Evolutionary conservation across 345 rosid species (phyloP).

Genomic region (Mallotus nudiflorus): DNA sequence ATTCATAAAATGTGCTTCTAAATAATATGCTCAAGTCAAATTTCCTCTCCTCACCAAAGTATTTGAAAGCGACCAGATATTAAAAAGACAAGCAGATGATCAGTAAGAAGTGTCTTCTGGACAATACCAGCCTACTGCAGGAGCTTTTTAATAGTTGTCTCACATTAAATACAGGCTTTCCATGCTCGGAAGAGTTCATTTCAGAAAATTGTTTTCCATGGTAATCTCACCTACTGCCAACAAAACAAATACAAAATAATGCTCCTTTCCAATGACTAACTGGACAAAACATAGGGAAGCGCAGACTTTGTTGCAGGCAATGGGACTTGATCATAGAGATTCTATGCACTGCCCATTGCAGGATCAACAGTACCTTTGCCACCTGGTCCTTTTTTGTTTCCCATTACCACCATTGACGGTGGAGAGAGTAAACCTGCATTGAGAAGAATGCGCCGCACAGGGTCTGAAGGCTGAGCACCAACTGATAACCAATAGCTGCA

Average conservation of each 20-base stretch:
- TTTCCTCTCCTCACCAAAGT: too few species aligned
- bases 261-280: background rate
- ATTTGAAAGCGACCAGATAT: too few species aligned
- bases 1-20: too few species aligned
- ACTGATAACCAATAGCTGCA: slow-evolving; percentile 94
- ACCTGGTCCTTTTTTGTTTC: slow-evolving; percentile 66
- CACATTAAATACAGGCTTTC: background rate
- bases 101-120: background rate
- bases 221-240: background rate
- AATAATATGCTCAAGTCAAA: too few species aligned
- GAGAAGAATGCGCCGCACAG: slow-evolving; percentile 72
- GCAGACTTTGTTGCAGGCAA: background rate
- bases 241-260: background rate
- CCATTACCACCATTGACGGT: slow-evolving; percentile 88
- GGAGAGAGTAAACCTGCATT: slow-evolving; percentile 89
- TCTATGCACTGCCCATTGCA: slow-evolving; percentile 43
- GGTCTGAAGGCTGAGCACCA: slow-evolving; percentile 94
- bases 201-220: background rate
- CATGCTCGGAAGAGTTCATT: background rate
- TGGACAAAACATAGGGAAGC: background rate
- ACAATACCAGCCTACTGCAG: background rate
- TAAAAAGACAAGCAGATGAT: background rate
- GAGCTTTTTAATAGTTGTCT: background rate
- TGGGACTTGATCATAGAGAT: background rate
- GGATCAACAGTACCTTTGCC: slow-evolving; percentile 70